Evolutionary conservation across 345 rosid genomes (phyloP).

Genomic region (Trapa bicornis): DNA sequence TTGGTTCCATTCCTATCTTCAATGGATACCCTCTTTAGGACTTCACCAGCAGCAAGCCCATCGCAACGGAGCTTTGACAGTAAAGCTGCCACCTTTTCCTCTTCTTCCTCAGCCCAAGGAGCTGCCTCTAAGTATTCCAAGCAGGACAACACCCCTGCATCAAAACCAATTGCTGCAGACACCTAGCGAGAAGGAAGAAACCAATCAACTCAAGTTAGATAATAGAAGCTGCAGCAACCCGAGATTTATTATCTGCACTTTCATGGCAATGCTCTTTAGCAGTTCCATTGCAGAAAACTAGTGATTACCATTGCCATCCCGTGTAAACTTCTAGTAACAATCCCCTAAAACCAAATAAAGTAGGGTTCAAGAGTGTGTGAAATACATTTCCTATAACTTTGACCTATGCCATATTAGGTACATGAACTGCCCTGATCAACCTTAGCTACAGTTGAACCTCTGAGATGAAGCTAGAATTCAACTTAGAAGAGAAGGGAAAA

Average conservation of each 20-base stretch:
- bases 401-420: too few species aligned
- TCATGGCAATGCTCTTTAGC: background rate
- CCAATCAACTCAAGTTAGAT: constrained; percentile 5
- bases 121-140: constrained; percentile 97
- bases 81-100: constrained; percentile 71
- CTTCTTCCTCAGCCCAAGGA: constrained; percentile 99
- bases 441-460: background rate
- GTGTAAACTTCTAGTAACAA: too few species aligned
- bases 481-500: too few species aligned
- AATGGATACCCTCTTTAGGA: constrained; percentile 73
- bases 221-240: too few species aligned
- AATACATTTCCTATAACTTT: too few species aligned
- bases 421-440: background rate
- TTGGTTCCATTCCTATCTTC: constrained; percentile 49
- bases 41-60: constrained; percentile 86
- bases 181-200: constrained; percentile 37
- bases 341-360: background rate
- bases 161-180: constrained; percentile 91
- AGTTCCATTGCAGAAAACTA: background rate
- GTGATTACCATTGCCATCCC: background rate
- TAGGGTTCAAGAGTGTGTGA: too few species aligned
- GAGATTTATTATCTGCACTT: background rate
- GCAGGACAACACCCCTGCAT: constrained; percentile 91
- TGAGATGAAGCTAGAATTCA: too few species aligned
- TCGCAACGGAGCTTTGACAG: constrained; percentile 79